Percentiles rank a stretch among this genome's conserved stretches.
Conservation (phyloP, 176 grass and related monocot genomes). For the Ensete glaucum region DNA sequence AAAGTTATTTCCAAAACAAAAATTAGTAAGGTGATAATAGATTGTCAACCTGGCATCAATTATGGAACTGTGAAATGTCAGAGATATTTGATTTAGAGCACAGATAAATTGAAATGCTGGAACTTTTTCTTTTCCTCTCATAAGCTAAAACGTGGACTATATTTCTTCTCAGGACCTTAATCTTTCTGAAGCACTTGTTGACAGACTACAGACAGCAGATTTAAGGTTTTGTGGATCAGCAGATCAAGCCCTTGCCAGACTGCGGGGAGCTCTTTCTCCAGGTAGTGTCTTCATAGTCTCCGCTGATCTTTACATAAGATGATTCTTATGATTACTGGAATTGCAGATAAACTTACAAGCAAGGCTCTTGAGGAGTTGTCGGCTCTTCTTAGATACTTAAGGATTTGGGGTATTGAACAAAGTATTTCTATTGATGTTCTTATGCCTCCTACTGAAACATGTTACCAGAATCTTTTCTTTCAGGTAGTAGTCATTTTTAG, state of each 20-base stretch:
- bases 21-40: no score
- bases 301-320: background rate
- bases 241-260: constrained; percentile 82
- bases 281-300: constrained; percentile 29
- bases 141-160: constrained; percentile 18
- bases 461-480: constrained; percentile 69
- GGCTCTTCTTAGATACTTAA: constrained; percentile 61
- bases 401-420: constrained; percentile 58
- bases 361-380: constrained; percentile 90
- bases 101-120: background rate
- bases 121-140: background rate
- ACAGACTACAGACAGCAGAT: constrained; percentile 88
- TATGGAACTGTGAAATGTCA: background rate
- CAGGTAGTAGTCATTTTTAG: constrained; percentile 43
- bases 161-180: constrained; percentile 54
- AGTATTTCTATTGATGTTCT: constrained; percentile 80
- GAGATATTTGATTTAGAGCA: background rate
- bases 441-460: constrained; percentile 90
- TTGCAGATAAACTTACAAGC: constrained; percentile 73
- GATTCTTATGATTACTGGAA: background rate
- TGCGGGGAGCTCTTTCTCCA: constrained; percentile 74
- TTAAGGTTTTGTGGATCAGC: constrained; percentile 78
- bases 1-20: background rate
- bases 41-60: background rate
- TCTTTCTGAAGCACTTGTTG: constrained; percentile 85